These are phyloP conservation scores for Penicillium fimorum DNA, from an alignment of 495 filamentous ascomycete genomes.

Conservation along the genomic window DNA sequence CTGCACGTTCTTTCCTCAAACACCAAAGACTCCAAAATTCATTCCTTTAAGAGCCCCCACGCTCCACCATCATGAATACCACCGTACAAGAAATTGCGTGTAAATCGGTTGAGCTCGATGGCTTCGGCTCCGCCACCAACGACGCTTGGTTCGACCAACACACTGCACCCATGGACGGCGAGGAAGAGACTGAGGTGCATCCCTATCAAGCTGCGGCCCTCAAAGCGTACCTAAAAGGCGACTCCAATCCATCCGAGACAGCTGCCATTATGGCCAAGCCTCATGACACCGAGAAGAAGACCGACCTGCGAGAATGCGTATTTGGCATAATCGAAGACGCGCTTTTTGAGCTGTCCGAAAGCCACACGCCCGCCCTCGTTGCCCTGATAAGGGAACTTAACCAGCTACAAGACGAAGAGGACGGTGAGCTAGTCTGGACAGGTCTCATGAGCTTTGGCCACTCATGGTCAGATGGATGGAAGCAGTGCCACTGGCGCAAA, in stretches of 20 bases:
- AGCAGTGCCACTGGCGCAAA: constrained; percentile 11
- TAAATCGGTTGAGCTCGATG: constrained; percentile 6
- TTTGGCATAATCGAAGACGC: constrained; percentile 11
- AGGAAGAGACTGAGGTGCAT: constrained; percentile 10
- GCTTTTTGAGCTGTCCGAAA: constrained; percentile 8
- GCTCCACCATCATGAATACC: constrained; percentile 4
- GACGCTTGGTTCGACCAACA: constrained; percentile 12
- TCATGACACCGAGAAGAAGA: constrained; percentile 5
- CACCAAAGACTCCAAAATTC: neutral
- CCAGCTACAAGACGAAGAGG: constrained; percentile 9
- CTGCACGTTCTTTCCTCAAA: constrained; percentile 8
- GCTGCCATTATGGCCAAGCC: constrained; percentile 7
- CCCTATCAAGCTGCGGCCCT: constrained; percentile 12
- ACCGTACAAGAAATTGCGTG: constrained; percentile 8
- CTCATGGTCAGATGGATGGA: constrained; percentile 13
- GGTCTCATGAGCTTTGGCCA: constrained; percentile 4
- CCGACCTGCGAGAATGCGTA: constrained; percentile 8
- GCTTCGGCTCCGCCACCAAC: constrained; percentile 7
- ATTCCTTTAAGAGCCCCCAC: constrained; percentile 3
- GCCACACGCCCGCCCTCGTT: constrained; percentile 7
- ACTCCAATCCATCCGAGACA: constrained; percentile 10
- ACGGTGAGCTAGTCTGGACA: constrained; percentile 5
- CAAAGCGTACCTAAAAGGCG: constrained; percentile 11
- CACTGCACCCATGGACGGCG: constrained; percentile 13
- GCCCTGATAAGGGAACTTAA: constrained; percentile 6